Conservation (phyloP, 1,139 yeast species). For the Zygotorulaspora mrakii region DNA sequence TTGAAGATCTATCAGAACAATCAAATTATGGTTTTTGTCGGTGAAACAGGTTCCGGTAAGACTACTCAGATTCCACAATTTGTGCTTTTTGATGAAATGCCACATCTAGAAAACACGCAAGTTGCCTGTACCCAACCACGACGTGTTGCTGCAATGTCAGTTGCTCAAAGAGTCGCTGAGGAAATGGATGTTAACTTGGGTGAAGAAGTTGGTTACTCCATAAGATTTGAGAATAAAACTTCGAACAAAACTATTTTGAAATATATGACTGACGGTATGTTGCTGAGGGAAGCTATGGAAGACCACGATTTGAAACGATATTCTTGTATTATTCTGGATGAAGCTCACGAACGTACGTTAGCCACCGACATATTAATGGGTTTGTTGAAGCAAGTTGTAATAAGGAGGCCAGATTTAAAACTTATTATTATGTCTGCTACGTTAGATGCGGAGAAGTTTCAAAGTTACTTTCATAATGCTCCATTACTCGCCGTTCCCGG, state of each 20-base stretch:
- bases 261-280: slow-evolving; percentile 99
- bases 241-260: slow-evolving; percentile 75
- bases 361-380: slow-evolving; percentile 98
- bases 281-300: slow-evolving; percentile 94
- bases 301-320: slow-evolving; percentile 79
- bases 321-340: slow-evolving; percentile 90
- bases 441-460: slow-evolving; percentile 94
- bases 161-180: slow-evolving; percentile 92
- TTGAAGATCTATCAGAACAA: slow-evolving; percentile 75
- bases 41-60: slow-evolving; percentile 98
- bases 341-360: slow-evolving; percentile 96
- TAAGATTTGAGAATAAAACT: slow-evolving; percentile 90
- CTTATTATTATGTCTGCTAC: slow-evolving; percentile 97
- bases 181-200: slow-evolving; percentile 92
- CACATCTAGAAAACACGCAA: slow-evolving; percentile 70
- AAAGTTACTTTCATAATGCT: slow-evolving; percentile 81
- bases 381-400: slow-evolving; percentile 72
- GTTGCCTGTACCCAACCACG: slow-evolving; percentile 98
- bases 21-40: slow-evolving; percentile 96
- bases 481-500: slow-evolving; percentile 97
- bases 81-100: slow-evolving; percentile 88
- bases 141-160: slow-evolving; percentile 97
- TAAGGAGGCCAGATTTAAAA: slow-evolving; percentile 81
- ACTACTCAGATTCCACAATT: slow-evolving; percentile 97
- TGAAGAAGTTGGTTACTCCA: slow-evolving; percentile 87